Evolutionary conservation across 73 alveolate species (phyloP).

Genomic region (Paramecium octaurelia): DNA sequence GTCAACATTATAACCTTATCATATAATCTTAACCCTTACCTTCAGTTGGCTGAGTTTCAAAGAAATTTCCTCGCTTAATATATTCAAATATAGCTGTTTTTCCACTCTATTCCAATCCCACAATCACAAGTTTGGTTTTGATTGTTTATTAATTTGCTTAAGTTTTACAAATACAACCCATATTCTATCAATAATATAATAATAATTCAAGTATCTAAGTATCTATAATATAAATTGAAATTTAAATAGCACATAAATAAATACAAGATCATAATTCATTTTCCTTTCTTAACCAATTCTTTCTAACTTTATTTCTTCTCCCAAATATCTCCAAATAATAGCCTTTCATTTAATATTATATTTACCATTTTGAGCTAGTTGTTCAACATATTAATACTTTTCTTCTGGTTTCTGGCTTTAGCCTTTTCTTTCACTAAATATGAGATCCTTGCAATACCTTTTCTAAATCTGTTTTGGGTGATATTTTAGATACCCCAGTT

Average conservation of each 20-base stretch:
- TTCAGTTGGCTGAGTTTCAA: slow-evolving; percentile 75
- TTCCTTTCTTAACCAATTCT: slow-evolving; percentile 91
- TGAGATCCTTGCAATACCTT: slow-evolving; percentile 68
- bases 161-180: background rate
- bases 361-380: slow-evolving; percentile 79
- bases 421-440: slow-evolving; percentile 79
- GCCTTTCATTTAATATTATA: background rate
- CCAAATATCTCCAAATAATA: slow-evolving; percentile 86
- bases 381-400: slow-evolving; percentile 79
- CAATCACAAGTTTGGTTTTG: slow-evolving; percentile 63
- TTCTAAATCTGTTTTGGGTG: slow-evolving; percentile 27
- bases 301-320: slow-evolving; percentile 83
- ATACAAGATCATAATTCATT: slow-evolving; percentile 69
- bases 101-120: slow-evolving; percentile 86
- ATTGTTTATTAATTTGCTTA: background rate
- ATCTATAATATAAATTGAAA: background rate
- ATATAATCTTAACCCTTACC: slow-evolving; percentile 76
- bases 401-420: slow-evolving; percentile 88
- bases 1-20: slow-evolving; percentile 18
- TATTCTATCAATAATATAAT: background rate
- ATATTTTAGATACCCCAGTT: background rate
- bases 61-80: slow-evolving; percentile 62
- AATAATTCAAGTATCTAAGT: background rate
- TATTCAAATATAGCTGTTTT: slow-evolving; percentile 76
- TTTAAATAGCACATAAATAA: background rate